Evolutionary conservation across 2,329 filamentous ascomycete genomes (phyloP).

Genomic region (Coniosporium tulheliwenetii): DNA sequence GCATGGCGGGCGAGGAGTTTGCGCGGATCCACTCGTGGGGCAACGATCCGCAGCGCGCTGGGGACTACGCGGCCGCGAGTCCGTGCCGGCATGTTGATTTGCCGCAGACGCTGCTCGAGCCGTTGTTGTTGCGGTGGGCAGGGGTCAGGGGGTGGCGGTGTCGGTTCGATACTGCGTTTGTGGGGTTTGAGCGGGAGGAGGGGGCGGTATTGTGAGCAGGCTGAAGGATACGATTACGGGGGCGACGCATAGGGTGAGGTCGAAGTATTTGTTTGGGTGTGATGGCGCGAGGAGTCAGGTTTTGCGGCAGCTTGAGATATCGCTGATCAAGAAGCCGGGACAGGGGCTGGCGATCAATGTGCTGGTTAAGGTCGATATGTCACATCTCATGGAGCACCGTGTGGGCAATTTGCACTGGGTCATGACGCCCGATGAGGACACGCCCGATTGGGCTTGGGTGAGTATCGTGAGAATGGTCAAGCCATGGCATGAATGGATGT

Average conservation of each 20-base stretch:
- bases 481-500: slow-evolving; percentile 38
- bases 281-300: slow-evolving; percentile 37
- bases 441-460: slow-evolving; percentile 36
- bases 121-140: slow-evolving; percentile 23
- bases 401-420: slow-evolving; percentile 47
- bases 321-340: slow-evolving; percentile 27
- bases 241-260: slow-evolving; percentile 24
- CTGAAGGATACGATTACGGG: slow-evolving; percentile 20
- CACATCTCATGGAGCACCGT: slow-evolving; percentile 31
- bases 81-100: slow-evolving; percentile 27
- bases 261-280: slow-evolving; percentile 43
- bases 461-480: slow-evolving; percentile 43
- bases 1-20: slow-evolving; percentile 29
- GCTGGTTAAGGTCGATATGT: slow-evolving; percentile 34
- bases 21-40: slow-evolving; percentile 27
- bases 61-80: slow-evolving; percentile 24
- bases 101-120: slow-evolving; percentile 28
- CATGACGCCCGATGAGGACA: slow-evolving; percentile 36
- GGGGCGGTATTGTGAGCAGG: slow-evolving; percentile 18
- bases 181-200: slow-evolving; percentile 12
- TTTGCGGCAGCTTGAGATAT: slow-evolving; percentile 29
- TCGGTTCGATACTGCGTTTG: slow-evolving; percentile 22
- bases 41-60: slow-evolving; percentile 20
- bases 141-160: slow-evolving; percentile 21
- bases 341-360: slow-evolving; percentile 36